Evolutionary conservation across 129 eudicot species (phyloP), one percentile per base, ranked within the genome.

Genomic region (Kitagawia praeruptora): DNA sequence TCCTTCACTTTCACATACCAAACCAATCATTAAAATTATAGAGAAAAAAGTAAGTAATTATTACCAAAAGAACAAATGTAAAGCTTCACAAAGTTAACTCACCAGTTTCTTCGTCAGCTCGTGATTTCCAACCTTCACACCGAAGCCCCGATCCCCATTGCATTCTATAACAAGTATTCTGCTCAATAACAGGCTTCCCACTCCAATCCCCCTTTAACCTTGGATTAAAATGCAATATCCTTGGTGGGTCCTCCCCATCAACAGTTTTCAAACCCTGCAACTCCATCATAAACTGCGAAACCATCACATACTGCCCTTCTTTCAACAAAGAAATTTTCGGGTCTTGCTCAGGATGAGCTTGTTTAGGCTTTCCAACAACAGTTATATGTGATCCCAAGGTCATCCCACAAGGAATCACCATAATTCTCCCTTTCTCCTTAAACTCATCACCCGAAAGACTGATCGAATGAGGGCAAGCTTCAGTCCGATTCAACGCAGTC

Each of bases 121-220:
- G 81, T 13, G 98, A 88, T 79, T 86, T 90, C 96, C 96, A 93
- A 71, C 98, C 98, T 73, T 93, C 96, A 31, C 98, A 93, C 46
- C 98, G 85, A 83, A 87, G 89, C 14, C 90, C 90, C 9, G 93
- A 87, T 56, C 98, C 98, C 98, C 98, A 93, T 70, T 93, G 96
- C 93, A 87, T 87, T 75, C 98, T 76, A 81, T 93, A 93, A 83
- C 98, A 90, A 73, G 96, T 93, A 31, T 93, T 93, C 79, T 87
- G 96, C 86, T 93, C 98, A 83, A 93, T 93, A 41, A 93, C 93
- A 80, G 98, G 98, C 88, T 86, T 93, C 38, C 93, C 93, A 79
- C 96, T 89, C 98, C 98, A 93, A 89, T 93, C 98, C 14, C 98
- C 98, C 71, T 93, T 93, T 86, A 93, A 79, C 84, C 98, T 85